Base-by-base conservation (phyloP, 768 basidiomycete genomes). In the Kwoniella dendrophila region DNA sequence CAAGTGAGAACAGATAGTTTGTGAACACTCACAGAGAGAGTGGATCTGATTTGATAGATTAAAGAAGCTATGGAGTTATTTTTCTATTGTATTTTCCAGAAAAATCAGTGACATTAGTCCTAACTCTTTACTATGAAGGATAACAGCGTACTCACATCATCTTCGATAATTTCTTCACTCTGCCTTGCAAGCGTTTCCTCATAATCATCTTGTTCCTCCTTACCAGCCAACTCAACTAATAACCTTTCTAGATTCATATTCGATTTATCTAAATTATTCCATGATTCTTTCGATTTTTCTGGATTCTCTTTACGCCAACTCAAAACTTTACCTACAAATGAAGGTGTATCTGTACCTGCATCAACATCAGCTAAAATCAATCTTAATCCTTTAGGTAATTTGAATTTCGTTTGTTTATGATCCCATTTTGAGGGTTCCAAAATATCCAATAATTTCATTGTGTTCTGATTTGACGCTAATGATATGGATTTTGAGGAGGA, bases 301-400 rank as follows among this genome's bases (percentile, higher is more conserved):
- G 81, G 78, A 45, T 88, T 83, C 43, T 86, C 85, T 70, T 86
- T 85, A 43, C 90, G 85, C 95, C 95, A 98, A 70, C 86, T 87
- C 66, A 96, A 80, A 3, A 99, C 96, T 78, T 90, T 88, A 30
- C 90, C 86, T 11, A 94, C 92, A 41, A 98, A 85, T 41, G 90
- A 90, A 1, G 96, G 96, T 1, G 96, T 97, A 72, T 97, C 90
- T 68, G 90, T 94, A 10, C 96, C 96, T 8, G 90, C 92, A 71
- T 96, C 90, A 16, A 98, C 92, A 74, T 99, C 96, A 26, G 94
- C 96, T 22, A 99, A 83, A 80, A 98, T 84, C 34, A 99, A 83
- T 56, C 90, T 83, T 22, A 90, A 87, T 52, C 86, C 80, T 0
- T 90, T 90, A 2, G 96, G 96, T 33, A 99, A 86, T 54, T 85